Conservation (phyloP, 73 alveolate species). For the Paramecium sonneborni region DNA sequence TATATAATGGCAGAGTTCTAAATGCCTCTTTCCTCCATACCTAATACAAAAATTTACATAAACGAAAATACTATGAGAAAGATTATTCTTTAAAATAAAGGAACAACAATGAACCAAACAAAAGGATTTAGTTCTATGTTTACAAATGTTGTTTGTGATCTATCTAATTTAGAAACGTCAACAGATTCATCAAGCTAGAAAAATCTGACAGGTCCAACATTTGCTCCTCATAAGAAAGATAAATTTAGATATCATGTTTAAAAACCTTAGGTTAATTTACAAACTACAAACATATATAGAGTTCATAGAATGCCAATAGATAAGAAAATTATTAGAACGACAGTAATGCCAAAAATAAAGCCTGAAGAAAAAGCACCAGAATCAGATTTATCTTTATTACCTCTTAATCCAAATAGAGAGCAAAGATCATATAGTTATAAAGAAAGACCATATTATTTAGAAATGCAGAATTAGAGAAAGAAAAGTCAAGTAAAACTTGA, state of each 20-base stretch:
- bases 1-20: conserved; percentile 28
- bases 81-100: neutral
- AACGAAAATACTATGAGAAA: conserved; percentile 6
- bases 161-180: neutral
- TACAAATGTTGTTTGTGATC: conserved; percentile 18
- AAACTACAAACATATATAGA: neutral
- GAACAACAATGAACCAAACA: neutral
- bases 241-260: neutral
- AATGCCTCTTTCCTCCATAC: conserved; percentile 2
- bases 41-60: conserved; percentile 19
- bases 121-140: neutral
- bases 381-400: neutral
- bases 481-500: neutral
- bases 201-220: neutral
- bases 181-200: neutral
- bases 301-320: conserved; percentile 12
- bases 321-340: neutral
- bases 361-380: neutral
- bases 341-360: neutral
- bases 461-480: neutral
- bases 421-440: neutral
- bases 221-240: conserved; percentile 12
- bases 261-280: neutral
- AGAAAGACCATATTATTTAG: neutral
- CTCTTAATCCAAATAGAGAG: neutral